Percentiles rank a stretch among this genome's conserved stretches.
phyloP scores from a whole-genome alignment of 331 rosid species.

The Erythrophleum ivorense region DNA sequence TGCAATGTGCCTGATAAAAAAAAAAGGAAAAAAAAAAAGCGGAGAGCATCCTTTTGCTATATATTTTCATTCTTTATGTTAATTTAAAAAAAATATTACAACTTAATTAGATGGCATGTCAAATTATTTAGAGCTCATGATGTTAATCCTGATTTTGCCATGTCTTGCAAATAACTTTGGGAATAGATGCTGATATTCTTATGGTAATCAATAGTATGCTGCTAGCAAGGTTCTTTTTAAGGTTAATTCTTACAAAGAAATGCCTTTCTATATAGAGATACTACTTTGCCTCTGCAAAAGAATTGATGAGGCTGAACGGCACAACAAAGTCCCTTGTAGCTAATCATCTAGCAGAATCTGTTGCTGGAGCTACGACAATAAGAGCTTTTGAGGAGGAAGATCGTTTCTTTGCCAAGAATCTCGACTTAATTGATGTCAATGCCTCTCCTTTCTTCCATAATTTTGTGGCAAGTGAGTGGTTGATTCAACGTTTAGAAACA shows the following conservation, averaged over 20 bases:
- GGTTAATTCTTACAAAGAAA: not conserved
- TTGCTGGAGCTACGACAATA: conserved; percentile 67
- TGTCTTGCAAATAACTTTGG: not conserved
- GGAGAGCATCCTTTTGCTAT: not conserved
- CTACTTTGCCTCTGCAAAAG: conserved; percentile 62
- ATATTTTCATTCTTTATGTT: not conserved
- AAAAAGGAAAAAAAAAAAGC: not conserved
- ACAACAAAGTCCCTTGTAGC: conserved; percentile 67
- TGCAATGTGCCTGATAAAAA: not conserved
- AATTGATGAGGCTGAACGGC: conserved; percentile 69
- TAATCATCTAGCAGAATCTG: conserved; percentile 63
- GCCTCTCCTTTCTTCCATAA: conserved; percentile 62
- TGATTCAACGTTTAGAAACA: conserved; percentile 59
- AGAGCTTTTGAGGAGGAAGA: conserved; percentile 66
- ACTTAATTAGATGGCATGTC: not conserved
- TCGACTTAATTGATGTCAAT: conserved; percentile 60
- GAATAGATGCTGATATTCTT: not conserved
- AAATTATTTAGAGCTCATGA: not conserved
- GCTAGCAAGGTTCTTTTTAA: not conserved
- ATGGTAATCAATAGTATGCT: not conserved
- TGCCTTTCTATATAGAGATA: conserved; percentile 45
- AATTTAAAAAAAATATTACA: not conserved
- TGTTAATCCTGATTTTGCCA: not conserved
- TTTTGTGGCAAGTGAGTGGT: conserved; percentile 66
- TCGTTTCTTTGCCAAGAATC: conserved; percentile 48